Conservation (phyloP, 2,329 filamentous ascomycete genomes). For the Penicillium italicum region DNA sequence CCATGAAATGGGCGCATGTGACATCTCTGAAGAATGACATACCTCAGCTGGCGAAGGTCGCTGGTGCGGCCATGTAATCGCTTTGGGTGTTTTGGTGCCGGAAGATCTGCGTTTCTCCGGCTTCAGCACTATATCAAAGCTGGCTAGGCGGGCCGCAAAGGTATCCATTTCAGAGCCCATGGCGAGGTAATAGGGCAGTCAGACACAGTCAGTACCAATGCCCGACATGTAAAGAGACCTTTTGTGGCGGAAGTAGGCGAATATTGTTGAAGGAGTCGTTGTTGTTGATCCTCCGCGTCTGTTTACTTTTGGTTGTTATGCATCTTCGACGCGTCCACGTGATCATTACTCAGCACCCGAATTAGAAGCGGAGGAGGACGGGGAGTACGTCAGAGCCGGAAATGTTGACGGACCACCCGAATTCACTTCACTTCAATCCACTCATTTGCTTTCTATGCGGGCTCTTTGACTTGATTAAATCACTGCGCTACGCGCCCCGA, state of each 20-base stretch:
- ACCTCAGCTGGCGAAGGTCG: conserved; percentile 64
- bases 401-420: conserved; percentile 1
- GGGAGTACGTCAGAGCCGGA: conserved; percentile 12
- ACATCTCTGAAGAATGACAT: conserved; percentile 20
- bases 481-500: conserved; percentile 27
- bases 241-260: not conserved
- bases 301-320: conserved; percentile 18
- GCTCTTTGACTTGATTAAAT: conserved; percentile 14
- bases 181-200: not conserved
- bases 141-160: conserved; percentile 72
- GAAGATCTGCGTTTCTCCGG: conserved; percentile 69
- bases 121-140: conserved; percentile 65
- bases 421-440: conserved; percentile 7
- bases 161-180: conserved; percentile 52
- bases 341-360: conserved; percentile 13
- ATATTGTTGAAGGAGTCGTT: not conserved
- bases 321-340: conserved; percentile 17
- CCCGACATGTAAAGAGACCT: not conserved
- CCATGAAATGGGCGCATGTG: too few relatives aligned
- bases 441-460: conserved; percentile 25
- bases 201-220: not conserved
- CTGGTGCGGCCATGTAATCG: conserved; percentile 72
- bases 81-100: conserved; percentile 56
- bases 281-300: conserved; percentile 12
- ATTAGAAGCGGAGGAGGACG: not conserved